Base-by-base conservation (phyloP, 805 yeast genomes). In the Cyberlindnera maclurae region DNA sequence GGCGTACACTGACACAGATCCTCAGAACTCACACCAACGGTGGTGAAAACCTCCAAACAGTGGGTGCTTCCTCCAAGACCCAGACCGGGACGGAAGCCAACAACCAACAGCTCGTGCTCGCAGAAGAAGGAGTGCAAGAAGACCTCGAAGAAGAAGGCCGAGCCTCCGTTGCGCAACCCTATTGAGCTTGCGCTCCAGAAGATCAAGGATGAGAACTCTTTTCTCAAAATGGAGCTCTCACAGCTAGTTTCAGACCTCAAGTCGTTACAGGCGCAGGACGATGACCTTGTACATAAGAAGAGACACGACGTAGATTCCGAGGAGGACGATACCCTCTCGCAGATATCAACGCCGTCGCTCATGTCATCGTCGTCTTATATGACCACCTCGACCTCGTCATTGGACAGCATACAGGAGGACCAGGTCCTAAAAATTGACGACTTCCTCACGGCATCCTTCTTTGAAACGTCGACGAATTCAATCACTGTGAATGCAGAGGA, bases 1-100 rank as follows among this genome's bases (percentile, higher is more conserved):
- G n/a, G n/a, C n/a, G n/a, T n/a, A n/a, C n/a, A n/a, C n/a, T n/a
- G n/a, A n/a, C n/a, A n/a, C n/a, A n/a, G n/a, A n/a, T n/a, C n/a
- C 24, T 8, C 24, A 20, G 24, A 20, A 20, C 24, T 36, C 13
- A 38, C 49, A 3, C 52, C 50, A 22, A 51, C 49, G 15, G 48
- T 47, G 15, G 67, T 70, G 39, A 75, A 70, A 49, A 79, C 90
- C 1, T 80, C 88, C 37, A 81, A 81, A 53, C 79, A 77, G 53
- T 86, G 93, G 89, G 88, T 82, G 7, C 63, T 83, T 24, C 95
- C 94, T 3, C 94, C 94, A 10, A 67, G 93, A 47, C 93, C 94
- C 18, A 80, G 83, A 47, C 83, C 84, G 0, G 84, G 83, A 15
- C 62, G 79, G 36, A 75, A 75, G 47, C 79, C 78, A 3, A 54